A percentile compares a stretch with the other conserved stretches of the same genome.
Evolutionary conservation across 2,329 filamentous ascomycete species (phyloP).

Genomic region (Ceratocystis cubensis): DNA sequence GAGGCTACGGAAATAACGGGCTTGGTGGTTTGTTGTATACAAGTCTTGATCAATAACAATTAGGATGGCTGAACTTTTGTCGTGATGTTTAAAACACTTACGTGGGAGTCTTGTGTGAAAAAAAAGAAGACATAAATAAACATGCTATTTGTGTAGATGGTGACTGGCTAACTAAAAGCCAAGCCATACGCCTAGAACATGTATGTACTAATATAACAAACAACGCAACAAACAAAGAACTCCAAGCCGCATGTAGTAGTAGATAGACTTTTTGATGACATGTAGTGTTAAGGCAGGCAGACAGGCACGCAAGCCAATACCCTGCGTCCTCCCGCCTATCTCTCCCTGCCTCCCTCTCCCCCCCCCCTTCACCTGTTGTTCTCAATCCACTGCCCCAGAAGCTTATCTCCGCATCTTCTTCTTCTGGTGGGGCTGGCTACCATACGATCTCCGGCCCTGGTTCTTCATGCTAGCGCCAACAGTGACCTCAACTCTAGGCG

Average conservation of each 20-base stretch:
- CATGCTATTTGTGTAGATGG: not conserved
- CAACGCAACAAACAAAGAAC: slow-evolving; percentile 16
- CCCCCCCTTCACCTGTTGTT: not conserved
- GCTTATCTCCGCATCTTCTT: slow-evolving; percentile 32
- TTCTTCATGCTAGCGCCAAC: slow-evolving; percentile 71
- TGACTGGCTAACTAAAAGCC: not conserved
- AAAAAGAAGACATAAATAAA: not conserved
- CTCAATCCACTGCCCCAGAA: not conserved
- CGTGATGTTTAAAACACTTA: not conserved
- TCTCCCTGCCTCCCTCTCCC: not conserved
- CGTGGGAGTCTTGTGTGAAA: not conserved
- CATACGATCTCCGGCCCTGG: slow-evolving; percentile 58
- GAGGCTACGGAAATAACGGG: not conserved
- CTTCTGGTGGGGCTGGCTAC: slow-evolving; percentile 54
- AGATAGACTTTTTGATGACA: slow-evolving; percentile 15
- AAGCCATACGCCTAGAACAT: not conserved
- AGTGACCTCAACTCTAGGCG: slow-evolving; percentile 69
- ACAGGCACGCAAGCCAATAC: not conserved
- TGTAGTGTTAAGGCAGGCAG: not conserved
- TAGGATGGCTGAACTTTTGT: not conserved
- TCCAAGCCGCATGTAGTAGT: slow-evolving; percentile 12
- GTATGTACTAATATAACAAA: slow-evolving; percentile 6
- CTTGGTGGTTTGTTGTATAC: not conserved
- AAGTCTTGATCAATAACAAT: not conserved
- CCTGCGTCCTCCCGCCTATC: not conserved